Evolutionary conservation across 768 basidiomycete genomes (phyloP).

Genomic region (Coprinopsis cinerea): DNA sequence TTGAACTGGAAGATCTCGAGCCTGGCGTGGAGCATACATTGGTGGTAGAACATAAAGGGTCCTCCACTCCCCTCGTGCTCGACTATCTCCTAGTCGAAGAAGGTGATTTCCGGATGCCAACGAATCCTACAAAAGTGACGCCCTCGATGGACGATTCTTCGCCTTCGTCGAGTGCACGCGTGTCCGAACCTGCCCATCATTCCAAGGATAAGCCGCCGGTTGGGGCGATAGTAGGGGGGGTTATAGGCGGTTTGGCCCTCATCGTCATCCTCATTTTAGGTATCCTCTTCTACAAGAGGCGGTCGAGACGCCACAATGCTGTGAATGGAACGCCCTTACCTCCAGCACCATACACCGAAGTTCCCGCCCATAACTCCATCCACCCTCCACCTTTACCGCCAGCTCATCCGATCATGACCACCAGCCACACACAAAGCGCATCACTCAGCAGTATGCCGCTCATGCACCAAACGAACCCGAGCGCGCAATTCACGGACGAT

Average conservation of each 20-base stretch:
- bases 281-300: not conserved
- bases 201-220: not conserved
- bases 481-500: too few species aligned
- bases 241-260: not conserved
- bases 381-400: too few species aligned
- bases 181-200: not conserved
- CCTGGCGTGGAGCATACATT: constrained; percentile 17
- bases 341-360: not conserved
- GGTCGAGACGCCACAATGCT: not conserved
- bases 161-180: not conserved
- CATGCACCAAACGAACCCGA: not conserved
- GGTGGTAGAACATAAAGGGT: constrained; percentile 15
- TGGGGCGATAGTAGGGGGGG: constrained; percentile 3
- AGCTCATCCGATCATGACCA: too few species aligned
- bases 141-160: not conserved
- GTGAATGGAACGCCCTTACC: not conserved
- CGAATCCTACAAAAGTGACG: not conserved
- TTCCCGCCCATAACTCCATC: not conserved
- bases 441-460: not conserved
- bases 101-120: constrained; percentile 3
- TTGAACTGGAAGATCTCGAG: constrained; percentile 14
- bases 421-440: too few species aligned
- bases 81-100: constrained; percentile 14
- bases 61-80: constrained; percentile 17
- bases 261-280: not conserved